Conservation (phyloP, 2,329 filamentous ascomycete species). For the Hymenoscyphus linearis region DNA sequence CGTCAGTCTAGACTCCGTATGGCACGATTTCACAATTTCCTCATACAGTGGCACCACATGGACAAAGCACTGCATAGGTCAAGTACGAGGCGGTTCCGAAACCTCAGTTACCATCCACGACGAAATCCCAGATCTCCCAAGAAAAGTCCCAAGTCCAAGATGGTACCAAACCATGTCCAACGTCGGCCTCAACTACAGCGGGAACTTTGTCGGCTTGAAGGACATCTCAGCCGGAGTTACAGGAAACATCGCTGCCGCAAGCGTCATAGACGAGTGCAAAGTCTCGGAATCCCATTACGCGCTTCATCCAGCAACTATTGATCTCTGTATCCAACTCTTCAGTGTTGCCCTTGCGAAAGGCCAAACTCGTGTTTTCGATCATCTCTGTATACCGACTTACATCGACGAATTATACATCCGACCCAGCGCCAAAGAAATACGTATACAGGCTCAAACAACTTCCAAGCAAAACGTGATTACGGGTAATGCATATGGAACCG, state of each 20-base stretch:
- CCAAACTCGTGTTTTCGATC: conserved; percentile 8
- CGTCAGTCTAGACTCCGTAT: conserved; percentile 20
- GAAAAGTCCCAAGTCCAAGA: not conserved
- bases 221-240: conserved; percentile 9
- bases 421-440: not conserved
- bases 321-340: conserved; percentile 14
- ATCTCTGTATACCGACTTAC: conserved; percentile 15
- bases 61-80: conserved; percentile 29
- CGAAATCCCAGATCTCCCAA: not conserved
- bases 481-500: conserved; percentile 2
- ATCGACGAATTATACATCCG: conserved; percentile 14
- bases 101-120: not conserved
- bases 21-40: conserved; percentile 29
- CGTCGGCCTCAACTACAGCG: conserved; percentile 24
- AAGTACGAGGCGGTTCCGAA: conserved; percentile 11
- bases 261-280: not conserved
- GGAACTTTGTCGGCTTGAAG: conserved; percentile 20
- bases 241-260: not conserved
- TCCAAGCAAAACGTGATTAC: not conserved
- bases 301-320: conserved; percentile 16
- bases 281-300: conserved; percentile 8
- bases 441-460: not conserved
- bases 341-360: conserved; percentile 13
- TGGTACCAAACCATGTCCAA: conserved; percentile 11
- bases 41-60: conserved; percentile 26